These are phyloP conservation scores for Leccinum pallidistipes DNA, from an alignment of 1,284 basidiomycete species.

Conservation along the genomic window DNA sequence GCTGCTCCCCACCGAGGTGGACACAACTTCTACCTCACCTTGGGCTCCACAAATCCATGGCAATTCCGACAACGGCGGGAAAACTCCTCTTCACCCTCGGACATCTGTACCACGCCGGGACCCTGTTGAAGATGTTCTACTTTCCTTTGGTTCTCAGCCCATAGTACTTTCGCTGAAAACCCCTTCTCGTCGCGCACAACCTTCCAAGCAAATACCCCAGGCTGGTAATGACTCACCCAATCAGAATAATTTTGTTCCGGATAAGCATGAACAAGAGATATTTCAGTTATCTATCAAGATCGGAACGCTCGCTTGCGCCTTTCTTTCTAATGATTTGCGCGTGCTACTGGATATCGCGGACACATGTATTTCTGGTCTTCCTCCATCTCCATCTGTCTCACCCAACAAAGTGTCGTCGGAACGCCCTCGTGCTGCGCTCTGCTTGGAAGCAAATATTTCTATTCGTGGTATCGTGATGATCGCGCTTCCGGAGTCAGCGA, in stretches of 20 bases:
- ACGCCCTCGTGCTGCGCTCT: slow-evolving; percentile 18
- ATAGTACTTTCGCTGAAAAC: slow-evolving; percentile 56
- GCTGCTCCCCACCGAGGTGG: slow-evolving; percentile 4
- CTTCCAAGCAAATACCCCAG: slow-evolving; percentile 6
- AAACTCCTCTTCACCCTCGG: slow-evolving; percentile 6
- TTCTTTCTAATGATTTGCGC: slow-evolving; percentile 55
- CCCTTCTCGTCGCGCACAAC: slow-evolving; percentile 27
- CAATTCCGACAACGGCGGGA: neutral
- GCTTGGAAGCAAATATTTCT: slow-evolving; percentile 38
- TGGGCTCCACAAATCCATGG: neutral
- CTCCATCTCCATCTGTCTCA: slow-evolving; percentile 16
- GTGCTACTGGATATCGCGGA: slow-evolving; percentile 45
- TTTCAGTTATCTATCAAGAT: slow-evolving; percentile 41
- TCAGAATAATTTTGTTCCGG: slow-evolving; percentile 6
- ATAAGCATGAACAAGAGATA: slow-evolving; percentile 19
- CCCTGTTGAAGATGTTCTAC: slow-evolving; percentile 44
- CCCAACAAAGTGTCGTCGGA: slow-evolving; percentile 8
- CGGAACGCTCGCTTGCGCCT: slow-evolving; percentile 52
- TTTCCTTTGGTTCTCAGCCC: slow-evolving; percentile 60
- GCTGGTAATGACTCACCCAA: neutral
- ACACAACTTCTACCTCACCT: neutral
- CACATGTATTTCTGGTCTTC: slow-evolving; percentile 36
- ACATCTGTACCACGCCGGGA: slow-evolving; percentile 13
- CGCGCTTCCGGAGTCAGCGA: slow-evolving; percentile 36
- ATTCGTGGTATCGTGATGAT: slow-evolving; percentile 53